Percentiles rank a stretch among this genome's conserved stretches.
Evolutionary conservation across 257 asterid species (phyloP).

Genomic region (Gardenia jasminoides): DNA sequence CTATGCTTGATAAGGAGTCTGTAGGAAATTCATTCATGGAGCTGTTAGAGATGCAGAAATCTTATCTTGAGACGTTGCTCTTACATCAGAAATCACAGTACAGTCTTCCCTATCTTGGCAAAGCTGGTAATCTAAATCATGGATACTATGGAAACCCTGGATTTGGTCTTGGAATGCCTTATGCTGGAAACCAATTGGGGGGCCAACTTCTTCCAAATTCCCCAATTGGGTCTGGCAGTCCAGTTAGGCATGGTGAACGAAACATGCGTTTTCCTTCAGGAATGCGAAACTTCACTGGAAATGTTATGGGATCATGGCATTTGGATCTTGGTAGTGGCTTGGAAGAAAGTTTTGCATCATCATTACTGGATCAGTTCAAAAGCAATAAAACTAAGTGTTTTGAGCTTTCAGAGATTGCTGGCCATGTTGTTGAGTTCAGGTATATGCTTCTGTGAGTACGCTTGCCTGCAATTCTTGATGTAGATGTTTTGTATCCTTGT

Average conservation of each 20-base stretch:
- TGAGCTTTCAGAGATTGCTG: slow-evolving; percentile 77
- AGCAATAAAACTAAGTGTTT: slow-evolving; percentile 62
- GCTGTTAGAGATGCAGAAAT: slow-evolving; percentile 59
- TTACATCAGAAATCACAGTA: slow-evolving; percentile 55
- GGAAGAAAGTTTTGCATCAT: slow-evolving; percentile 50
- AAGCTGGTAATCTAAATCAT: slow-evolving; percentile 33
- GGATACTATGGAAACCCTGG: slow-evolving; percentile 55
- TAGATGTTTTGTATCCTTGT: no score
- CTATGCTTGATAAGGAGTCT: slow-evolving; percentile 37
- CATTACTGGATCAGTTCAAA: slow-evolving; percentile 74
- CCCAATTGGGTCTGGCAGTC: slow-evolving; percentile 47
- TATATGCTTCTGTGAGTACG: slow-evolving; percentile 18
- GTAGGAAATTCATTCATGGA: slow-evolving; percentile 44
- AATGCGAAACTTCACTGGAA: slow-evolving; percentile 45
- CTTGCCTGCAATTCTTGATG: background rate
- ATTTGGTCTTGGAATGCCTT: slow-evolving; percentile 43
- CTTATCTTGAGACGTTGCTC: slow-evolving; percentile 49
- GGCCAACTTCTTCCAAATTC: slow-evolving; percentile 41
- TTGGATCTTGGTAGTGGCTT: slow-evolving; percentile 43
- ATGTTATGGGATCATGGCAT: slow-evolving; percentile 54
- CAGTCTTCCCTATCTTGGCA: slow-evolving; percentile 40
- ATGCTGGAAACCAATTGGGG: slow-evolving; percentile 51
- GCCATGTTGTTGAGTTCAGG: slow-evolving; percentile 90
- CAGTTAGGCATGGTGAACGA: slow-evolving; percentile 48
- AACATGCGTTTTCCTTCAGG: slow-evolving; percentile 43